phyloP scores from a whole-genome alignment of 768 basidiomycete genomes.

The Exidia glandulosa region DNA sequence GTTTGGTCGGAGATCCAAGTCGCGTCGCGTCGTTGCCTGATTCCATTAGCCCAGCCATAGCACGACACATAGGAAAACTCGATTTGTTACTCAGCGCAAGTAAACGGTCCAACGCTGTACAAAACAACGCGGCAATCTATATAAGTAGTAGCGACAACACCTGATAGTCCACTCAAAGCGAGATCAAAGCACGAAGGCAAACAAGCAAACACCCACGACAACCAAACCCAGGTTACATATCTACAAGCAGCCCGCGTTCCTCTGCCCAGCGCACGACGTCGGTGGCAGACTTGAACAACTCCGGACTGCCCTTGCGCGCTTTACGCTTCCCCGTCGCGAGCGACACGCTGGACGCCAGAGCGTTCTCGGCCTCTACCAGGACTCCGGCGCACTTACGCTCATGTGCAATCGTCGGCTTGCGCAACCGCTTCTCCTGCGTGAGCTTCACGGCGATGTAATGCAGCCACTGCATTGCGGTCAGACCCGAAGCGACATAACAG shows the following conservation, averaged over 20 bases:
- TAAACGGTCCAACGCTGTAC: no score
- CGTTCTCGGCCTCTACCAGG: conserved; percentile 51
- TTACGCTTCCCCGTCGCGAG: conserved; percentile 25
- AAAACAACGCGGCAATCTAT: no score
- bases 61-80: no score
- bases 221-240: neutral
- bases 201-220: neutral
- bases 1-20: no score
- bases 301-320: conserved; percentile 12
- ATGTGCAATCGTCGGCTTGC: conserved; percentile 37
- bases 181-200: no score
- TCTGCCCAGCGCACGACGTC: conserved; percentile 4
- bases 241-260: neutral
- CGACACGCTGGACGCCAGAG: conserved; percentile 39
- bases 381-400: conserved; percentile 63
- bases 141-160: no score
- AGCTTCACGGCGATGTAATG: conserved; percentile 75
- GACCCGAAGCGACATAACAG: neutral
- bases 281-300: conserved; percentile 1
- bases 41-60: no score
- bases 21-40: no score
- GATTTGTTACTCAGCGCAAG: no score
- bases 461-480: conserved; percentile 58
- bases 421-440: conserved; percentile 56
- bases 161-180: no score